Evolutionary conservation across 2,329 filamentous ascomycete species (phyloP), one percentile per base, ranked within the genome.

Genomic region (Stachybotrys echinatus): DNA sequence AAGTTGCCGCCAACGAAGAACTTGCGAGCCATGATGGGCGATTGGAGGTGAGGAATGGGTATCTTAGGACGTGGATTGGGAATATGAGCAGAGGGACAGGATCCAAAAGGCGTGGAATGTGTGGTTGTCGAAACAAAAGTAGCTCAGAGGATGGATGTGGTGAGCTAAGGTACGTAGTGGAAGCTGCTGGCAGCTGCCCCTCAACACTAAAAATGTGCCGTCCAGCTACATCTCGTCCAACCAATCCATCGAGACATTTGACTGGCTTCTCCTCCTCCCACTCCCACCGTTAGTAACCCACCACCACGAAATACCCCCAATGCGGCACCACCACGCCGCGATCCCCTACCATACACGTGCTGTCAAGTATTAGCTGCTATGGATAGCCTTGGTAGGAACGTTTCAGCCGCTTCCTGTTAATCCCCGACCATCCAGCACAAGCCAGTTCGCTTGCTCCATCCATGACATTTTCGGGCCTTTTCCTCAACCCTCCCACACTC

Each of bases 1-100:
- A 97, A 97, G 87, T 99, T 99, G 70, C 92, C 92, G 74, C 92
- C 92, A 73, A 96, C 89, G 73, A 96, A 95, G 81, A 95, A 96
- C 80, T 91, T 88, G 80, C 91, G 91, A 82, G 86, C 81, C 91
- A 95, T 96, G 65, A 67, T 89, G 81, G 75, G 63, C 62, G 56
- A 66, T 61, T 59, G 46, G 53, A 55, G 37, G 40, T 48, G 19
- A n/a, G 14, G 14, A 20, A 27, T 43, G 45, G 38, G 50, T 52
- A 51, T 27, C 44, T 44, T 49, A 20, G 18, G 48, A 23, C 34
- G 48, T 37, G 40, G n/a, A n/a, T n/a, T 22, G 20, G 43, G 23
- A 51, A 45, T 43, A 42, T 40, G 42, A 27, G 34, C 45, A 27
- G 21, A 47, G 20, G 38, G 42, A 43, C 21, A 23, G 20, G 50